These are phyloP conservation scores for Euptelea pleiosperma DNA, from an alignment of 164 flowering plant species.

Conservation along the genomic window DNA sequence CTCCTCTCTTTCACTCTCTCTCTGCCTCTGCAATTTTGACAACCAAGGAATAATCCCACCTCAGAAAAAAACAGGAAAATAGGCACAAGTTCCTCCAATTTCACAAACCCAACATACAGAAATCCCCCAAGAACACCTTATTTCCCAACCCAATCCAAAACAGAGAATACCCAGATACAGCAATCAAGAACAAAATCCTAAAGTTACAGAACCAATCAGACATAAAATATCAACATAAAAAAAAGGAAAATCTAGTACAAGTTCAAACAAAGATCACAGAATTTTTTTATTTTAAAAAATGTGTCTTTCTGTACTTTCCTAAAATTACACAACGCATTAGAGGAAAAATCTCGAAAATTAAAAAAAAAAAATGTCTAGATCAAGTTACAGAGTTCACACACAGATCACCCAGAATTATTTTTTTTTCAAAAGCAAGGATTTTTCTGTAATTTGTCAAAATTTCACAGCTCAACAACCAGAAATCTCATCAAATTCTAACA, in stretches of 20 bases:
- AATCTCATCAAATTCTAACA: not conserved
- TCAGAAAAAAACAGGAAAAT: constrained; percentile 8
- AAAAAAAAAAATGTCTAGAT: not conserved
- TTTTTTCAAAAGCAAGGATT: not conserved
- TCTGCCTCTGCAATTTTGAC: constrained; percentile 2
- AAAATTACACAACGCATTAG: not conserved
- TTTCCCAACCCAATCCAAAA: not conserved
- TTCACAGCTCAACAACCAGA: not conserved
- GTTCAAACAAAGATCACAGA: not conserved
- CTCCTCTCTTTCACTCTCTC: not conserved
- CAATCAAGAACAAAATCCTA: not conserved
- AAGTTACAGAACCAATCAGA: not conserved
- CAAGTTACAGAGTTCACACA: not conserved
- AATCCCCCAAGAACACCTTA: no score
- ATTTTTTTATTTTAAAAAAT: no score
- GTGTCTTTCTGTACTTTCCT: no score
- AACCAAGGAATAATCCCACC: constrained; percentile 6
- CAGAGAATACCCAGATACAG: not conserved
- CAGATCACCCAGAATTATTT: no score
- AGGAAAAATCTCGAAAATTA: not conserved
- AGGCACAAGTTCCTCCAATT: not conserved
- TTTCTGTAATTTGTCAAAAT: not conserved
- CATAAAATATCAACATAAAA: not conserved
- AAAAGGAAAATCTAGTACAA: not conserved
- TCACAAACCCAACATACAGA: not conserved